Conservation (phyloP, 1,284 basidiomycete species). For the Melampsora larici-populina region DNA sequence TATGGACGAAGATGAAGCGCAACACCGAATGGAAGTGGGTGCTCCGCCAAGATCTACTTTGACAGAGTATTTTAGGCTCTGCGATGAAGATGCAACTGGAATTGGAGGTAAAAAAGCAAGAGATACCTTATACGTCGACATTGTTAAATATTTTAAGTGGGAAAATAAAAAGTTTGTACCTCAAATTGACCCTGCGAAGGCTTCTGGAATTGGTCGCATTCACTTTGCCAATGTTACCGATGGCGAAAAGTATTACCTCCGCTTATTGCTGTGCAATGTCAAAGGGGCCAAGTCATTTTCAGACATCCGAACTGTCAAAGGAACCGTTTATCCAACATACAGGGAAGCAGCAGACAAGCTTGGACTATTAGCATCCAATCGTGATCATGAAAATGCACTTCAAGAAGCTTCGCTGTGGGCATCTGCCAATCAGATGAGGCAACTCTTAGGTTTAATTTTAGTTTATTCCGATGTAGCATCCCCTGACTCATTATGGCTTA, state of each 20-base stretch:
- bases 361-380: neutral
- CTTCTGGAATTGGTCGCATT: neutral
- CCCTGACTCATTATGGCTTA: neutral
- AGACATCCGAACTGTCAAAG: neutral
- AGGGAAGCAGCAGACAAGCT: neutral
- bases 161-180: too few relatives aligned
- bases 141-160: neutral
- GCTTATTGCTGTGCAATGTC: neutral
- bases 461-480: neutral
- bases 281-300: neutral
- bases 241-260: neutral
- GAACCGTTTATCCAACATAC: neutral
- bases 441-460: conserved; percentile 5
- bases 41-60: neutral
- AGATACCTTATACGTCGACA: conserved; percentile 1
- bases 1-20: too few relatives aligned
- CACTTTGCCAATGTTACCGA: neutral
- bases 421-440: neutral
- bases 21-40: too few relatives aligned
- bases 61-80: neutral
- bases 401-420: neutral
- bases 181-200: too few relatives aligned
- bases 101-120: neutral
- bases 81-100: neutral
- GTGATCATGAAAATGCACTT: neutral